Conservation (phyloP, 2,329 filamentous ascomycete genomes). For the Cephalotrichum gorgonifer region DNA sequence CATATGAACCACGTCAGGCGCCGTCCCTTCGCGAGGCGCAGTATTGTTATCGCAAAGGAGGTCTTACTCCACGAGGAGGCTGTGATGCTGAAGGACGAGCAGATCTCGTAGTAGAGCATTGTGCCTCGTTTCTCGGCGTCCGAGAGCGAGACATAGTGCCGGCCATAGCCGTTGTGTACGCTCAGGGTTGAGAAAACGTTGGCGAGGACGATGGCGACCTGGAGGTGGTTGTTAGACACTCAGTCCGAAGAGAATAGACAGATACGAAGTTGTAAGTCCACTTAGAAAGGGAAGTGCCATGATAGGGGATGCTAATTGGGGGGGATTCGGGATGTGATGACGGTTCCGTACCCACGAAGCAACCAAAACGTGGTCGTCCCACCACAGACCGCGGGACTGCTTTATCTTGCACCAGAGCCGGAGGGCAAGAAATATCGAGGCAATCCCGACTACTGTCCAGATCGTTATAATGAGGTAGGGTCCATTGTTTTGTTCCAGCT, state of each 20-base stretch:
- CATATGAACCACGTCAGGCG: slow-evolving; percentile 17
- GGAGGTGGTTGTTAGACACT: no score
- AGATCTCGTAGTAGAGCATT: slow-evolving; percentile 6
- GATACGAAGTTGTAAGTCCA: no score
- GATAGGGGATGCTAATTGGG: no score
- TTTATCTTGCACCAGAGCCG: slow-evolving; percentile 25
- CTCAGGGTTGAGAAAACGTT: slow-evolving; percentile 6
- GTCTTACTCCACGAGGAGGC: slow-evolving; percentile 25
- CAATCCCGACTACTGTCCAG: no score
- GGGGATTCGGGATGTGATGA: no score
- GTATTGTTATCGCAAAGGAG: slow-evolving; percentile 23
- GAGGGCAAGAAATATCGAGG: slow-evolving; percentile 16
- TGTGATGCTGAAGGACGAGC: slow-evolving; percentile 19
- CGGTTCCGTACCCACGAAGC: slow-evolving; percentile 22
- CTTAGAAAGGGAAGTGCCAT: no score
- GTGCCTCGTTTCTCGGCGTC: slow-evolving; percentile 7
- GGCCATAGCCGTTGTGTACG: slow-evolving; percentile 7
- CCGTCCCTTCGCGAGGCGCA: slow-evolving; percentile 18
- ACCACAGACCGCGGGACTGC: slow-evolving; percentile 23
- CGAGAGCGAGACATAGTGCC: slow-evolving; percentile 9
- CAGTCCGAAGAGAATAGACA: no score
- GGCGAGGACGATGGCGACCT: neutral
- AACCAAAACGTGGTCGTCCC: slow-evolving; percentile 24
- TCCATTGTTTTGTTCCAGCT: no score
- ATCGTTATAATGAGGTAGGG: no score